Base-by-base conservation (phyloP, 768 basidiomycete genomes). In the Rhodotorula sphaerocarpa region DNA sequence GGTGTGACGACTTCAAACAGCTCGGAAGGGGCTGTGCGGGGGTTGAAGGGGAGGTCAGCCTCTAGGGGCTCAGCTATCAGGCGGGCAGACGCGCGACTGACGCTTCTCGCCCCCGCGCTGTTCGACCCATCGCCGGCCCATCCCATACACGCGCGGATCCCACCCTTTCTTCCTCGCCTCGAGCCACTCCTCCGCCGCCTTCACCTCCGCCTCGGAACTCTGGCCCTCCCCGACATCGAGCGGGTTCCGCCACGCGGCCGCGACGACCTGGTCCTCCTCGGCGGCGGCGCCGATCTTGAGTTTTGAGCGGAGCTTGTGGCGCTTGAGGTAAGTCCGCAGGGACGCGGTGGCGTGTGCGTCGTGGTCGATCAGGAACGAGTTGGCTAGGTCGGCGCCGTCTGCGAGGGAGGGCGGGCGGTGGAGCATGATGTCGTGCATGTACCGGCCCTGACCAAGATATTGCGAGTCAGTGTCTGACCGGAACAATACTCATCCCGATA, bases 351-450 rank as follows among this genome's bases (percentile, higher is more conserved):
- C 41, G 20, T 50, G 12, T 23, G 52, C n/a, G 47, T 53, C 57
- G 60, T 71, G 68, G 41, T 70, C 72, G 62, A 72, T 50, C n/a
- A 69, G 61, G 65, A 45, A 70, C 36, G 36, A 39, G 36, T 39
- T 39, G 9, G 36, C 36, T 9, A 16, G 36, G 16, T 39, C 36
- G 10, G 36, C 9, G 44, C 57, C 48, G 58, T 59, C 33, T 11
- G 65, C 46, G 59, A 56, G 54, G 23, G 67, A 82, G 80, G 67
- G 84, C 81, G 33, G 44, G 47, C 84, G 80, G 74, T 89, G 88
- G 65, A 95, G 79, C 75, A 97, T 91, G 54, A 86, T 76, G 74
- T 96, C 92, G 73, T 90, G 85, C 50, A 95, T 78, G 34, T 97
- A 83, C 73, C 91, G 82, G 44, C 93, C 93, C 90, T 92, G 50